Percentiles rank a stretch among this genome's conserved stretches.
Conservation (phyloP, 805 yeast genomes). For the Yamadazyma sp. region DNA sequence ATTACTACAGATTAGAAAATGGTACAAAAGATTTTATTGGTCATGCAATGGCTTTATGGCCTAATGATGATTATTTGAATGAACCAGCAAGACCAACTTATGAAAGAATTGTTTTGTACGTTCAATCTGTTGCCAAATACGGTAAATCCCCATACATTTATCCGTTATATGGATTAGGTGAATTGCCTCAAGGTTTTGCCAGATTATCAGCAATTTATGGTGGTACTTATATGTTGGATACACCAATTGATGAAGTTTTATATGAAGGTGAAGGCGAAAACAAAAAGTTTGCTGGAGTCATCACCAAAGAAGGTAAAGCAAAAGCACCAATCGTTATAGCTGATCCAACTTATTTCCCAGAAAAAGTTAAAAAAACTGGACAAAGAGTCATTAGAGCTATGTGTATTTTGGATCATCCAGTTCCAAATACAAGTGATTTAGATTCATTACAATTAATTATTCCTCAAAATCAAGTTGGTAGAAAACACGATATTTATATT, state of each 20-base stretch:
- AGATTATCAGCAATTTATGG: slow-evolving; percentile 96
- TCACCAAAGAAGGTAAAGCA: slow-evolving; percentile 87
- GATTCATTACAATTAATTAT: slow-evolving; percentile 93
- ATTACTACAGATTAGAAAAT: slow-evolving; percentile 83
- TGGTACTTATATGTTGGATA: slow-evolving; percentile 97
- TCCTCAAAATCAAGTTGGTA: slow-evolving; percentile 91
- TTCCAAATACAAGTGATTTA: slow-evolving; percentile 74
- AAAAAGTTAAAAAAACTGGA: slow-evolving; percentile 69
- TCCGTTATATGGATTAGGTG: slow-evolving; percentile 95
- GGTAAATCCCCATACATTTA: slow-evolving; percentile 96
- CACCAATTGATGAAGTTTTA: slow-evolving; percentile 87
- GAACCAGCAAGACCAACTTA: slow-evolving; percentile 91
- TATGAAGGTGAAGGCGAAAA: slow-evolving; percentile 69
- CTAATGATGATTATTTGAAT: slow-evolving; percentile 83
- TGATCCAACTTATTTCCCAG: slow-evolving; percentile 97
- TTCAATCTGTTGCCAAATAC: slow-evolving; percentile 87
- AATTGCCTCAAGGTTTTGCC: slow-evolving; percentile 98
- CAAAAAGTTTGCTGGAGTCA: slow-evolving; percentile 74
- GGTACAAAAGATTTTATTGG: slow-evolving; percentile 97
- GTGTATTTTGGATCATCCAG: slow-evolving; percentile 86
- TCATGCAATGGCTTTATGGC: slow-evolving; percentile 97
- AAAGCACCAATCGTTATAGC: slow-evolving; percentile 93
- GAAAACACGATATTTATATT: slow-evolving; percentile 91
- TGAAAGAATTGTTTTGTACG: slow-evolving; percentile 80
- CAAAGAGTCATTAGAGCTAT: slow-evolving; percentile 76